phyloP scores from a whole-genome alignment of 2,329 filamentous ascomycete species.

The Colletotrichum horii region DNA sequence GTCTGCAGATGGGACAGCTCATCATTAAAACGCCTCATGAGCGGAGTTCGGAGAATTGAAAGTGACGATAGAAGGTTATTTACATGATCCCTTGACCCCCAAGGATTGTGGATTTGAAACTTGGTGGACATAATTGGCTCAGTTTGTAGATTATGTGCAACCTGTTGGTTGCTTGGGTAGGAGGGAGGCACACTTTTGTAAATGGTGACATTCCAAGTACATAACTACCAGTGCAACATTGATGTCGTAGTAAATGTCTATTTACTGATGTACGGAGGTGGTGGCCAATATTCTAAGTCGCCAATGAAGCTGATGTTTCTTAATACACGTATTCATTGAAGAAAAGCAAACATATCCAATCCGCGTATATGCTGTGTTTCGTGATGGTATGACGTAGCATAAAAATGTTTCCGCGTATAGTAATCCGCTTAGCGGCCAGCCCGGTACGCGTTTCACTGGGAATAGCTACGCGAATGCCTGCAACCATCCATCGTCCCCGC shows the following conservation, averaged over 20 bases:
- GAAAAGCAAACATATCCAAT: neutral
- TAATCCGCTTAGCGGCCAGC: neutral
- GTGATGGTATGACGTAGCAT: neutral
- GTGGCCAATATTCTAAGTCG: neutral
- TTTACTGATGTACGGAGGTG: neutral
- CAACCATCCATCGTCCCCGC: neutral
- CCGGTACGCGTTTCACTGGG: neutral
- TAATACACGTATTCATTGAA: neutral
- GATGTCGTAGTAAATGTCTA: neutral
- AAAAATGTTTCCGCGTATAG: constrained; percentile 1
- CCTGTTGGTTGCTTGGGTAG: neutral
- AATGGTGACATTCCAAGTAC: neutral
- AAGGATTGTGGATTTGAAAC: neutral
- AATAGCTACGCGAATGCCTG: neutral
- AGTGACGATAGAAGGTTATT: neutral
- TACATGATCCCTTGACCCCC: neutral
- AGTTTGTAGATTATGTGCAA: neutral
- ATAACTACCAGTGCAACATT: neutral
- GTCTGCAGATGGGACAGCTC: neutral
- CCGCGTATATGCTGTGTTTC: neutral
- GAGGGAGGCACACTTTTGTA: neutral
- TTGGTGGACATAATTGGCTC: neutral
- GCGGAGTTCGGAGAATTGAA: neutral
- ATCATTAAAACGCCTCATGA: neutral
- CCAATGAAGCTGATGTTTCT: neutral